Percentiles rank a stretch among this genome's conserved stretches.
Conservation (phyloP, 1,284 basidiomycete genomes). For the Cryptococcus sp. region DNA sequence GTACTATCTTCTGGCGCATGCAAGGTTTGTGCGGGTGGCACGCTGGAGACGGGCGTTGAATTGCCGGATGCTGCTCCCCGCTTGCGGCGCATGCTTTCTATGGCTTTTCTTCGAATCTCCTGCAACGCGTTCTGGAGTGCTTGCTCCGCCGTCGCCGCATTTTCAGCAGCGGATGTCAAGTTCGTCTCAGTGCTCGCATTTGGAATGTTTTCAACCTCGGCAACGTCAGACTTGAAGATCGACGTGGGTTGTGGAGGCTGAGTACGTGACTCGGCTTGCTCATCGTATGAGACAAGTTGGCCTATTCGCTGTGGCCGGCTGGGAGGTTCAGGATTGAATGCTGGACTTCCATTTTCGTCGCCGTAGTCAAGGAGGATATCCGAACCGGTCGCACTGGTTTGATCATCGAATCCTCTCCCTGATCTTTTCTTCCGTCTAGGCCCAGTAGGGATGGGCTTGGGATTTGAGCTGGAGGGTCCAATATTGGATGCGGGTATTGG, state of each 20-base stretch:
- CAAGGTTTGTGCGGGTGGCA: neutral
- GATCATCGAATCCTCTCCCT: slow-evolving; percentile 1
- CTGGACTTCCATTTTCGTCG: slow-evolving; percentile 11
- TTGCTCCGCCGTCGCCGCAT: neutral
- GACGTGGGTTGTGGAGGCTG: neutral
- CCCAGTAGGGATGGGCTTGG: too few relatives aligned
- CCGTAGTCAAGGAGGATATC: slow-evolving; percentile 24
- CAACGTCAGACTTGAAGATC: neutral
- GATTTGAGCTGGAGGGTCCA: too few relatives aligned
- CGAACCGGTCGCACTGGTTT: neutral
- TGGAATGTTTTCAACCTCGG: neutral
- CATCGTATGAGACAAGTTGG: neutral
- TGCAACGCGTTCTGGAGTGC: slow-evolving; percentile 27
- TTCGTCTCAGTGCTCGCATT: too few relatives aligned
- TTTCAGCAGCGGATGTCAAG: too few relatives aligned
- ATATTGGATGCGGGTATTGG: too few relatives aligned
- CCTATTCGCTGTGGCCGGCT: neutral
- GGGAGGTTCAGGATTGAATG: neutral
- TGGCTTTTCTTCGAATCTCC: slow-evolving; percentile 33
- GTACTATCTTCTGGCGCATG: neutral
- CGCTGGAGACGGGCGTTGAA: neutral
- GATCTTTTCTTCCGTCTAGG: neutral
- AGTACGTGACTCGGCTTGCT: neutral
- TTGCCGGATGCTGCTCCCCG: neutral
- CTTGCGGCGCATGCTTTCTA: slow-evolving; percentile 36